Percentiles rank a stretch among this genome's conserved stretches.
These are phyloP conservation scores for Tulasnella sp. DNA, from an alignment of 768 basidiomycete genomes.

Conservation along the genomic window DNA sequence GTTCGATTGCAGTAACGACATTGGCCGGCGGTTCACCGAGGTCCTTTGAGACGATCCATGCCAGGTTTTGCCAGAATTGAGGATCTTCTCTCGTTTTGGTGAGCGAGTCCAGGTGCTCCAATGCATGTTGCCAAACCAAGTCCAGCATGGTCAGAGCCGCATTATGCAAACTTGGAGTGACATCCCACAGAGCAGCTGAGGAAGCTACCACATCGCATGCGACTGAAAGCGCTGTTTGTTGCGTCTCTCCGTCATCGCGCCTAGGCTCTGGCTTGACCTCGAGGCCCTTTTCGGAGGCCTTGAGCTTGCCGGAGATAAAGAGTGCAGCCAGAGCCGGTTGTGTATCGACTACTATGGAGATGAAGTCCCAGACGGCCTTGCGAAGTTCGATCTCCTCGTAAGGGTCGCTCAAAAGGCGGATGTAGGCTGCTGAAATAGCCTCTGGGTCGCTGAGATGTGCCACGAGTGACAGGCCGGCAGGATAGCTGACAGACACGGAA, in stretches of 20 bases:
- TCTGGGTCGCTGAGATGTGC: conserved; percentile 80
- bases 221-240: conserved; percentile 63
- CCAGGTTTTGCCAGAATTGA: conserved; percentile 72
- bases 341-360: conserved; percentile 76
- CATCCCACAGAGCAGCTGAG: conserved; percentile 78
- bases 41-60: conserved; percentile 65
- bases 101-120: conserved; percentile 68
- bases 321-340: conserved; percentile 84
- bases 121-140: conserved; percentile 76
- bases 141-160: conserved; percentile 76
- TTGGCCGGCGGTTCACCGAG: conserved; percentile 76
- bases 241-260: conserved; percentile 40
- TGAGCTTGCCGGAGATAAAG: conserved; percentile 75
- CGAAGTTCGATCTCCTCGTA: conserved; percentile 76
- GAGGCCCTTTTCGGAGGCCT: conserved; percentile 40
- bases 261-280: neutral
- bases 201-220: conserved; percentile 66
- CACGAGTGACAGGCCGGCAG: conserved; percentile 71
- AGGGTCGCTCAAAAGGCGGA: conserved; percentile 75
- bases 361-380: conserved; percentile 81
- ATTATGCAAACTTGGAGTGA: conserved; percentile 74
- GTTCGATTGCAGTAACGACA: conserved; percentile 46
- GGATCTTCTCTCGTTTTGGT: conserved; percentile 59
- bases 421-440: conserved; percentile 64
- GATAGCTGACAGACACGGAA: conserved; percentile 62